Evolutionary conservation across 495 filamentous ascomycete genomes (phyloP).

Genomic region (Hyaloscypha hepaticicola): DNA sequence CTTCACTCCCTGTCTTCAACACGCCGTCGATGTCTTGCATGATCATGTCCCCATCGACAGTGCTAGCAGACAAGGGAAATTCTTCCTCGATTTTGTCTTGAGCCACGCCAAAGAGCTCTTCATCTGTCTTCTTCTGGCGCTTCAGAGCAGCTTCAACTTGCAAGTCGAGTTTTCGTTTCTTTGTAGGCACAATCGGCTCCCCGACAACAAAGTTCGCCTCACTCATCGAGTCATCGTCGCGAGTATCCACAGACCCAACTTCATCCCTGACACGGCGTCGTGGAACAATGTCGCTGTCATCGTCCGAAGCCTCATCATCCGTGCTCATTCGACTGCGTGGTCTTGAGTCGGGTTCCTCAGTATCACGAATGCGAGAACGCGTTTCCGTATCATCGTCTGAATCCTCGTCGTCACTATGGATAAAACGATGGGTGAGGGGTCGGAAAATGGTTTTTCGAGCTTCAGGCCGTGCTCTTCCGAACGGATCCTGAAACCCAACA

Average conservation of each 20-base stretch:
- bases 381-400: conserved; percentile 65
- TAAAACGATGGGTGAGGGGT: conserved; percentile 57
- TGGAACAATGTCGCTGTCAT: conserved; percentile 38
- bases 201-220: conserved; percentile 50
- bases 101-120: conserved; percentile 68
- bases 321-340: conserved; percentile 76
- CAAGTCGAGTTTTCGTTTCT: conserved; percentile 68
- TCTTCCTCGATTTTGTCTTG: conserved; percentile 52
- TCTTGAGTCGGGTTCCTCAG: conserved; percentile 79
- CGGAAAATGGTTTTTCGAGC: conserved; percentile 44
- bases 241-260: conserved; percentile 36
- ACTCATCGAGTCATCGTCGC: conserved; percentile 56
- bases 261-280: conserved; percentile 15
- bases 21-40: conserved; percentile 41
- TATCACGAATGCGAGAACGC: conserved; percentile 66
- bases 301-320: conserved; percentile 63
- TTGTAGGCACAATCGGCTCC: conserved; percentile 44
- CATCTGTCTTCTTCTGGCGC: conserved; percentile 64
- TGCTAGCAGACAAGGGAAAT: conserved; percentile 36
- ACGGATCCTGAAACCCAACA: conserved; percentile 73
- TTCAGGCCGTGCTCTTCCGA: conserved; percentile 62
- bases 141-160: conserved; percentile 60
- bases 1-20: conserved; percentile 42
- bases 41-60: conserved; percentile 39
- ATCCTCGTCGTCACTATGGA: conserved; percentile 53